Base-by-base conservation (phyloP, 352 stramenopile genomes). In the Globisporangium abappressorium region DNA sequence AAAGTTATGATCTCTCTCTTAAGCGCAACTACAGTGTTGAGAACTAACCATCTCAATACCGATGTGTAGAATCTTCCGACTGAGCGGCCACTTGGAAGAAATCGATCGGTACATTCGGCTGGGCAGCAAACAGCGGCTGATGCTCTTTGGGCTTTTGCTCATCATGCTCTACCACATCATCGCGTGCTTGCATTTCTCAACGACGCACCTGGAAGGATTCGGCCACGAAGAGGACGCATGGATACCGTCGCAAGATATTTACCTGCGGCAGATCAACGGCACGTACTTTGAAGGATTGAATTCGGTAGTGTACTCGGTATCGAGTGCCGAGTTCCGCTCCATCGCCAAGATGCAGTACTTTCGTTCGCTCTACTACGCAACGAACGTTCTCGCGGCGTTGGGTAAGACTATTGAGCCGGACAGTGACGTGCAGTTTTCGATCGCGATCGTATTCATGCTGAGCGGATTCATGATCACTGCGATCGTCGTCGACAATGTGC, bases 81-180 rank as follows among this genome's bases (percentile, higher is more conserved):
- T 33, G 49, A 18, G 15, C 15, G 41, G 65, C 20, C 67, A 85
- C 33, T 64, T 77, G 22, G 57, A 47, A 3, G 75, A 81, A 33
- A 58, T 83, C 2, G 74, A 80, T 9, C 66, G 75, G 22, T 77
- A 82, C n/a, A 57, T 78, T 33, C 72, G 79, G 14, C 66, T 81
- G 41, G 81, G 70, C 60, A 82, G 63, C 43, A 80, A 72, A 47
- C 66, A 70, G 4, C 76, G 77, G n/a, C 63, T 88, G 2, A 46
- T 79, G n/a, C 38, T 85, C 11, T 67, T 87, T n/a, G 76, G 78
- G 2, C 8, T 76, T 2, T 46, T 77, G 14, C 57, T 78, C 22
- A 66, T 80, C n/a, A 76, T 87, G 74, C 66, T 88, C 26, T 80
- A 82, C 26, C 81, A 90, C 28, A 38, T 84, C 5, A 71, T 87